These are phyloP conservation scores for Rubia balearica DNA, from an alignment of 305 asterid species.

Conservation along the genomic window DNA sequence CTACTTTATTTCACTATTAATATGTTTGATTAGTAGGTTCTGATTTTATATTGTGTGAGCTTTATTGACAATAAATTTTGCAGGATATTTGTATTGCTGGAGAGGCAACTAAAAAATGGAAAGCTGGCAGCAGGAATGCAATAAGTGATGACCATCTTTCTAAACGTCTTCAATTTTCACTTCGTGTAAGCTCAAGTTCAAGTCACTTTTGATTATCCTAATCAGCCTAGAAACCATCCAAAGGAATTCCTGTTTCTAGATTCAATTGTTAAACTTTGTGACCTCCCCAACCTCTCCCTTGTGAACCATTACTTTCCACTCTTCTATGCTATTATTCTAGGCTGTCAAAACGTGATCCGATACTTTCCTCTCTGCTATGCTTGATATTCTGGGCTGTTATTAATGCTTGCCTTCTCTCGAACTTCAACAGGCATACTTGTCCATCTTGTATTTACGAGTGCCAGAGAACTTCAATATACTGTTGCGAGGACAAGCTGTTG, in stretches of 20 bases:
- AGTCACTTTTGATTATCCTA: background rate
- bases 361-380: background rate
- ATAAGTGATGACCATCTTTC: constrained; percentile 65
- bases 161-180: constrained; percentile 69
- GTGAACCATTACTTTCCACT: background rate
- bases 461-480: constrained; percentile 52
- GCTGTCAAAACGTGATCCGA: background rate
- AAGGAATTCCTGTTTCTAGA: background rate
- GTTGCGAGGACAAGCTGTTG: constrained; percentile 62
- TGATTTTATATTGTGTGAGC: constrained; percentile 15
- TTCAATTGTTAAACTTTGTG: background rate
- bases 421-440: constrained; percentile 71
- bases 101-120: constrained; percentile 25
- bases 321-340: constrained; percentile 1
- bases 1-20: constrained; percentile 17
- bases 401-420: constrained; percentile 23
- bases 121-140: constrained; percentile 26
- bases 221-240: background rate
- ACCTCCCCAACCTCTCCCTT: background rate
- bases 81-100: constrained; percentile 73
- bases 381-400: constrained; percentile 13
- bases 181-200: constrained; percentile 67
- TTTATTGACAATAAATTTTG: constrained; percentile 24
- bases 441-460: constrained; percentile 59
- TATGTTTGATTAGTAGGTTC: constrained; percentile 7